These are phyloP conservation scores for Mrakia gelida DNA, from an alignment of 768 basidiomycete species.

Conservation along the genomic window DNA sequence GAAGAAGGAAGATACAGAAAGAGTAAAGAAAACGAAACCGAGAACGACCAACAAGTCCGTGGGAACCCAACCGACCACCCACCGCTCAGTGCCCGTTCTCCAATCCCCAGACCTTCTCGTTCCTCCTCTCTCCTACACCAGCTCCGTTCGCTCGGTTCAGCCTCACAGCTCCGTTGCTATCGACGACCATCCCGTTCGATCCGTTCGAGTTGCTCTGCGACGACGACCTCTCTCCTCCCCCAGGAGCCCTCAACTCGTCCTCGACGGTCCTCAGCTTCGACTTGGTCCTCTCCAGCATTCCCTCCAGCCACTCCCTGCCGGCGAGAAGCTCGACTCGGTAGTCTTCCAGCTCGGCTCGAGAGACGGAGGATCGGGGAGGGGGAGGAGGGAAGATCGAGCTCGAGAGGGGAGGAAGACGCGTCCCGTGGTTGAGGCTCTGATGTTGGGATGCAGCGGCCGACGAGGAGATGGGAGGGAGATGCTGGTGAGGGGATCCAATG, in stretches of 20 bases:
- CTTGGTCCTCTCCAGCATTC: conserved; percentile 23
- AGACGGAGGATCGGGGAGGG: not conserved
- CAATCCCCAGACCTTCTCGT: not conserved
- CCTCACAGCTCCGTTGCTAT: not conserved
- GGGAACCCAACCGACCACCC: not conserved
- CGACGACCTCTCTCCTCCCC: not conserved
- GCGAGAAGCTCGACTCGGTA: conserved; percentile 20
- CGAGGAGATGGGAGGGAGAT: not conserved
- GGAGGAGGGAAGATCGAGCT: conserved; percentile 5
- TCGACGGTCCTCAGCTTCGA: conserved; percentile 4
- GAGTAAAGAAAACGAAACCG: not conserved
- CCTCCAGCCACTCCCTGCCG: conserved; percentile 22
- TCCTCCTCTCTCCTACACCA: not conserved
- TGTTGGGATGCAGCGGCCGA: not conserved
- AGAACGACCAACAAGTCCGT: not conserved
- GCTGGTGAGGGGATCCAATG: not conserved
- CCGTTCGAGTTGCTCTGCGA: not conserved
- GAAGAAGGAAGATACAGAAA: not conserved
- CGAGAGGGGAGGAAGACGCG: not conserved
- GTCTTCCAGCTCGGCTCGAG: conserved; percentile 12
- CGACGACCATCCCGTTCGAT: not conserved
- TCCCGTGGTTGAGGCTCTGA: not conserved
- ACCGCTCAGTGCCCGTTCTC: not conserved
- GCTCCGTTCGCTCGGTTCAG: not conserved
- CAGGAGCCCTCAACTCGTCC: conserved; percentile 13